Base-by-base conservation (phyloP, 139 green algal species). In the Desmodesmus armatus region DNA sequence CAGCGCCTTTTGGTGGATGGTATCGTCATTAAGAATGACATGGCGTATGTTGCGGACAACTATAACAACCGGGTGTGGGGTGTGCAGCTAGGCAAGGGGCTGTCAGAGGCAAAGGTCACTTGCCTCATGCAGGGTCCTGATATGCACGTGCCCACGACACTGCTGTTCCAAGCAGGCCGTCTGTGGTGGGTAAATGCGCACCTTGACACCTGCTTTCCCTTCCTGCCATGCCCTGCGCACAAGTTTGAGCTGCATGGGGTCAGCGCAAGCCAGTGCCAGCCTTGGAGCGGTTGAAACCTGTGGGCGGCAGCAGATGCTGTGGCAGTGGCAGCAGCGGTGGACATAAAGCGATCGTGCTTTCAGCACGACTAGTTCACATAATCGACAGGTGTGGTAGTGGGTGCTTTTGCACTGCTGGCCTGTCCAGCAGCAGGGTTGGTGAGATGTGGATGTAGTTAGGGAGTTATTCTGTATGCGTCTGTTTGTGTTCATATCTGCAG, bases 151-250 rank as follows among this genome's bases (percentile, higher is more conserved):
- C 79, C 79, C 25, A 85, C 79, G 0, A 85, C 79, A 13, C 69
- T 85, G 44, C 25, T 65, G 5, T 40, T 33, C 2, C 3, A 47
- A 29, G 5, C 35, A 15, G 79, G 65, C 33, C 25, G 53, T 27
- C 33, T 85, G 43, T 85, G 65, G 63, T 49, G 51, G 3, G 69
- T 73, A 2, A 85, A 85, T 62, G 79, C 79, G 21, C 79, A 85
- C 43, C 65, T 85, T 3, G 63, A 77, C 43, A 78, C 79, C 17
- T 85, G 79, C 37, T 75, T 85, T 17, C 79, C 79, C 29, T 85
- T 85, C 23, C 31, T 85, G 79, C 79, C 79, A 13, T 85, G 79
- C 47, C 79, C 65, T 3, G 23, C 17, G 33, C 79, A 85, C 19
- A 11, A 40, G 13, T 85, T 85, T 77, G 79, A 85, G 33, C n/a